Base-by-base conservation (phyloP, 2,329 filamentous ascomycete species). In the Rhexocercosporidium sp. region DNA sequence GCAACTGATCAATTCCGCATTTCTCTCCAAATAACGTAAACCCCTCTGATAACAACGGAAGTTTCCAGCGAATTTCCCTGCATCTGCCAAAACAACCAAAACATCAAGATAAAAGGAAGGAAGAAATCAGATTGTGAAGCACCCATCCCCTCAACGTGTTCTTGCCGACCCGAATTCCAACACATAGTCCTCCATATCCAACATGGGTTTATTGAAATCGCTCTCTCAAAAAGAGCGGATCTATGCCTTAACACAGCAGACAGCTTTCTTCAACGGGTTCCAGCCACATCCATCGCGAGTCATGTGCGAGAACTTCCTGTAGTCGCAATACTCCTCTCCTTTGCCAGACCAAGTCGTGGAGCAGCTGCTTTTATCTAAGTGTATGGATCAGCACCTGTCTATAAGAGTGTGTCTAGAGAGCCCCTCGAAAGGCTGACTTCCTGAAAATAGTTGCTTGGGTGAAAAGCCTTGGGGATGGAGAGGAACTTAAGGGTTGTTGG, bases 221-320 rank as follows among this genome's bases (percentile, higher is more conserved):
- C 8, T 20, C 1, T 20, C 1, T 18, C 3, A 5, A 3, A 18
- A n/a, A 22, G 9, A 47, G 18, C n/a, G 6, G 29, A 37, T 47
- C 41, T 61, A 61, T 31, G 59, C 22, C n/a, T 22, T 31, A 14
- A 61, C 20, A 16, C 59, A 61, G 59, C 59, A 61, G 8, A 61
- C 59, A 49, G 59, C 22, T 41, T 61, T 46, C 59, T 61, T 61
- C 54, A 59, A 59, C 1, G 22, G 39, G 27, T 59, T 59, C 59
- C 59, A 61, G 39, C 59, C 27, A 22, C 59, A 61, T 46, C 59
- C 41, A 34, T 61, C 41, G 8, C 59, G 39, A 2, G 59, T 61
- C 59, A 61, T 61, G 41, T 61, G 59, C 1, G 59, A 61, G 59
- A 61, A 61, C 6, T 31, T 31, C 27, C 59, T 46, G 5, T 27